Evolutionary conservation across 78 protist species (phyloP).

Genomic region (Dictyostelium brefeldianum): DNA sequence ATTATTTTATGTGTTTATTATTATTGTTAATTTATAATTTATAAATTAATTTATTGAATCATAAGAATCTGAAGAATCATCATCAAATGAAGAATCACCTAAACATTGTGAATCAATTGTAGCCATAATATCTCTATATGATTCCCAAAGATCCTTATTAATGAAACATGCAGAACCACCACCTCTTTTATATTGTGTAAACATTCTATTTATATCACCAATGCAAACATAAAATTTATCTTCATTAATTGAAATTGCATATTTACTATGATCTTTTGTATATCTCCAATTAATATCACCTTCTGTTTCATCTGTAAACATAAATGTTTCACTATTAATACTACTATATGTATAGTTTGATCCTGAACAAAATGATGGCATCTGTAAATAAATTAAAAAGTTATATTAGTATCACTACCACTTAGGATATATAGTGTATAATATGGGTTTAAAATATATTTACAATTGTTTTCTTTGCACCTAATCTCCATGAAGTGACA

Average conservation of each 20-base stretch:
- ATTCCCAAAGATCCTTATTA: constrained; percentile 9
- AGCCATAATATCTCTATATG: neutral
- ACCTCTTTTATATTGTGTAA: constrained; percentile 77
- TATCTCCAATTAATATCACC: constrained; percentile 36
- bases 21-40: too few relatives aligned
- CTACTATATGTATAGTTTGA: constrained; percentile 36
- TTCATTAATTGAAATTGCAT: constrained; percentile 61
- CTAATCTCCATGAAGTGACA: constrained; percentile 71
- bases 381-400: neutral
- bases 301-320: neutral
- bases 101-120: neutral
- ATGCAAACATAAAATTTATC: constrained; percentile 56
- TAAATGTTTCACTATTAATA: constrained; percentile 18
- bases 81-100: neutral
- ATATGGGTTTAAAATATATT: too few relatives aligned
- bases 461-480: constrained; percentile 28
- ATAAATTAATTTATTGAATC: too few relatives aligned
- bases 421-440: neutral
- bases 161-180: constrained; percentile 86
- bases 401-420: too few relatives aligned
- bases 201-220: constrained; percentile 86
- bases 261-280: constrained; percentile 86
- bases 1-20: too few relatives aligned
- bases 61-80: too few relatives aligned
- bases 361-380: constrained; percentile 73